Evolutionary conservation across 306 rosid genomes (phyloP).

Genomic region (Abrus pulchellus): DNA sequence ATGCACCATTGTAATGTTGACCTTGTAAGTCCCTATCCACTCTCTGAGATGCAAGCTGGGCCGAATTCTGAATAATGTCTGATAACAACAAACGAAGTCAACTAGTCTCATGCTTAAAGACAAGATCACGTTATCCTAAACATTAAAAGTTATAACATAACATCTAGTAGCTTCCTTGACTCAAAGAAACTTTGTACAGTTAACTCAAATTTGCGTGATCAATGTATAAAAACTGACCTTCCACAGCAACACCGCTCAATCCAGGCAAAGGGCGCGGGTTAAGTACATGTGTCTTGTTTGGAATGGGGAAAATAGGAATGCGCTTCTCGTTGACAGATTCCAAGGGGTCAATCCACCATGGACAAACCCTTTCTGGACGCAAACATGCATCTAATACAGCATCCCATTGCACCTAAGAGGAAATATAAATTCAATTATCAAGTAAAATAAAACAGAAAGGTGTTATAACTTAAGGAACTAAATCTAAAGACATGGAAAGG

Average conservation of each 20-base stretch:
- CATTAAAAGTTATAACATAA: slow-evolving; percentile 12
- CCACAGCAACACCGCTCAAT: slow-evolving; percentile 42
- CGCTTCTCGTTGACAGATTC: slow-evolving; percentile 38
- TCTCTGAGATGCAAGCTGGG: slow-evolving; percentile 39
- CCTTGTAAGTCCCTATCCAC: slow-evolving; percentile 66
- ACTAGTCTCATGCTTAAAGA: slow-evolving; percentile 12
- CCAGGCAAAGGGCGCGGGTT: slow-evolving; percentile 43
- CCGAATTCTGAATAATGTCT: slow-evolving; percentile 47
- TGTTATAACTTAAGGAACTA: slow-evolving; percentile 2
- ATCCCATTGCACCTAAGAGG: slow-evolving; percentile 78
- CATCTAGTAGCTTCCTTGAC: slow-evolving; percentile 19
- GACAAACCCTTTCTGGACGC: slow-evolving; percentile 69
- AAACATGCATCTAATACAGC: slow-evolving; percentile 25
- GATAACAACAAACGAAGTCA: slow-evolving; percentile 26
- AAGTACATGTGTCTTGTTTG: slow-evolving; percentile 48
- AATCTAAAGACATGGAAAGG: slow-evolving; percentile 17
- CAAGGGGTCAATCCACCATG: slow-evolving; percentile 69
- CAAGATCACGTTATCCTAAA: slow-evolving; percentile 20
- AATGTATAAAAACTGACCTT: slow-evolving; percentile 53
- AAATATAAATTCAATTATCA: slow-evolving; percentile 21
- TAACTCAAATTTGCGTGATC: slow-evolving; percentile 30
- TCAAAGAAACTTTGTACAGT: slow-evolving; percentile 4
- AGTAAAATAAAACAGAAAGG: slow-evolving; percentile 15
- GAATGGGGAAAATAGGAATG: slow-evolving; percentile 24
- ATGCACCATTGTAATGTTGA: slow-evolving; percentile 56